These are phyloP conservation scores for Penicillium sclerotiorum DNA, from an alignment of 2,329 filamentous ascomycete species.

Conservation along the genomic window DNA sequence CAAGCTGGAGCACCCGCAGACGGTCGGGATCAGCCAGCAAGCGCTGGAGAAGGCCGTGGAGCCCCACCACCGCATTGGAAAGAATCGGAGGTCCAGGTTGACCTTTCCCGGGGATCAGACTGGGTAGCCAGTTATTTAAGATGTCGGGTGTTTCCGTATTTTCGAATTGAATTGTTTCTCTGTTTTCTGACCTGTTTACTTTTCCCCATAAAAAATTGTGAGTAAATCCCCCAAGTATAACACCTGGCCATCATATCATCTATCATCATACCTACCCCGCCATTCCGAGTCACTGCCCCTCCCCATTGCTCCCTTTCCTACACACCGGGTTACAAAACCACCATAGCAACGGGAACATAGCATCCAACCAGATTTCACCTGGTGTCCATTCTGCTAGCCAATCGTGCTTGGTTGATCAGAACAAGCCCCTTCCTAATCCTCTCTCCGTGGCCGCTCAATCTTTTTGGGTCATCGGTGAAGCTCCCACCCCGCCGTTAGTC, in stretches of 20 bases:
- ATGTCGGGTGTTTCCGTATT: constrained; percentile 24
- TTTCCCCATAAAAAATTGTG: constrained; percentile 21
- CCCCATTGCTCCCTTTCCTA: constrained; percentile 4
- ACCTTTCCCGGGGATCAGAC: constrained; percentile 29
- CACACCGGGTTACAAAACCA: constrained; percentile 2
- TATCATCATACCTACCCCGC: constrained; percentile 21
- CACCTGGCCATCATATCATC: constrained; percentile 4
- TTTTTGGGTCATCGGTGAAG: constrained; percentile 47
- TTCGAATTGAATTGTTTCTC: constrained; percentile 8
- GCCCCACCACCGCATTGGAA: constrained; percentile 43
- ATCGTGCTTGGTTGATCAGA: constrained; percentile 24
- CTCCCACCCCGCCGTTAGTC: constrained; percentile 36
- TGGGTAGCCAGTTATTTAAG: constrained; percentile 24
- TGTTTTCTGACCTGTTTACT: constrained; percentile 10
- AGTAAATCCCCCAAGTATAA: constrained; percentile 1
- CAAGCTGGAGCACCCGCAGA: constrained; percentile 27
- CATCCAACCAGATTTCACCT: constrained; percentile 14
- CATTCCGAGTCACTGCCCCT: constrained; percentile 15
- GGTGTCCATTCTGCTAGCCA: constrained; percentile 22
- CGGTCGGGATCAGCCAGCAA: constrained; percentile 34
- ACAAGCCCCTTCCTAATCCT: constrained; percentile 17
- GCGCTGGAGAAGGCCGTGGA: constrained; percentile 26
- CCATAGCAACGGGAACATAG: background rate
- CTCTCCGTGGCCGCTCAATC: constrained; percentile 28
- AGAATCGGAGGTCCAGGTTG: constrained; percentile 39